These are phyloP conservation scores for Xylaria sp. DNA, from an alignment of 2,329 filamentous ascomycete species.

Conservation along the genomic window DNA sequence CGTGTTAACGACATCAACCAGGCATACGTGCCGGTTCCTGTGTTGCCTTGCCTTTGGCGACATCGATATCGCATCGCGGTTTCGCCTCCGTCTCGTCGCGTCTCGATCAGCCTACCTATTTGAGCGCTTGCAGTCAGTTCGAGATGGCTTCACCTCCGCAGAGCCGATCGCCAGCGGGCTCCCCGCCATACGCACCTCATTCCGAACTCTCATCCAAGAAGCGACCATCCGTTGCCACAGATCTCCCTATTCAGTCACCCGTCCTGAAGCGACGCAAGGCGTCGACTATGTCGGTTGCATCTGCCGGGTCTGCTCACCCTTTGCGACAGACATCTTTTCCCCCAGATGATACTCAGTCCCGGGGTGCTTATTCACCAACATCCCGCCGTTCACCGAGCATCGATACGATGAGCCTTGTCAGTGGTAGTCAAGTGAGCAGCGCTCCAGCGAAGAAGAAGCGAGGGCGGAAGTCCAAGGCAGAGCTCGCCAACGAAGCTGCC, in stretches of 20 bases:
- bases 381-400: constrained; percentile 60
- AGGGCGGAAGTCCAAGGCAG: constrained; percentile 55
- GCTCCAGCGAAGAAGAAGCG: constrained; percentile 53
- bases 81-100: too few relatives aligned
- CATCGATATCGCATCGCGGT: too few relatives aligned
- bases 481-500: constrained; percentile 45
- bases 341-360: constrained; percentile 46
- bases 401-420: constrained; percentile 55
- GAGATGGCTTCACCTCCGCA: constrained; percentile 54
- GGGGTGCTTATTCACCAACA: constrained; percentile 43
- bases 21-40: too few relatives aligned
- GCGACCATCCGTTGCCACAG: constrained; percentile 52
- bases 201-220: constrained; percentile 55
- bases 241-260: constrained; percentile 44
- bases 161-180: constrained; percentile 47
- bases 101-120: neutral
- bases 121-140: neutral
- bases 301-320: constrained; percentile 53
- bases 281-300: constrained; percentile 54
- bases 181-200: constrained; percentile 49
- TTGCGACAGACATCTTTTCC: constrained; percentile 79
- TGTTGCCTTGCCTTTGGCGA: too few relatives aligned
- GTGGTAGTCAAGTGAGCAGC: constrained; percentile 53
- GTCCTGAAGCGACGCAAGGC: constrained; percentile 65
- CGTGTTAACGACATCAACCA: too few relatives aligned